Evolutionary conservation across 768 basidiomycete species (phyloP).

Genomic region (Lactifluus volemus): DNA sequence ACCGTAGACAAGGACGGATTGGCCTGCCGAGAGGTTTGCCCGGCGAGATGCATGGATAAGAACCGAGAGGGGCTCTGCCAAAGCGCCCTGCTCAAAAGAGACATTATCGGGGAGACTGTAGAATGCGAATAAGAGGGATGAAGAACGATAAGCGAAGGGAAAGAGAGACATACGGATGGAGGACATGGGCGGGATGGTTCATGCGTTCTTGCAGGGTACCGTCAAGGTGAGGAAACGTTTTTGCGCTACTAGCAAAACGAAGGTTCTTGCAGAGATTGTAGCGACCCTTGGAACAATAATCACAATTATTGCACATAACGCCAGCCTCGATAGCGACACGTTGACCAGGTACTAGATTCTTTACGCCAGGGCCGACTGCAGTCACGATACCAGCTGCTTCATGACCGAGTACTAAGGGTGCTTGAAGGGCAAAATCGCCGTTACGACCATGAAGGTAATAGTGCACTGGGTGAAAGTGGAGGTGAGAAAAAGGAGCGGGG

Average conservation of each 20-base stretch:
- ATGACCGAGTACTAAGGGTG: constrained; percentile 88
- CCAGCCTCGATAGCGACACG: constrained; percentile 93
- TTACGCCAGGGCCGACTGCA: constrained; percentile 69
- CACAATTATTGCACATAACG: constrained; percentile 73
- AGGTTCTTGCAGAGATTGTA: constrained; percentile 92
- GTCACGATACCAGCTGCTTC: constrained; percentile 85
- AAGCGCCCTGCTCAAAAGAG: constrained; percentile 72
- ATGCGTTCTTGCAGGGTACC: constrained; percentile 83
- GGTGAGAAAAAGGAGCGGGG: background rate
- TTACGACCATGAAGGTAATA: constrained; percentile 87
- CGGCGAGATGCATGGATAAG: constrained; percentile 55
- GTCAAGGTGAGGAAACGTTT: constrained; percentile 88
- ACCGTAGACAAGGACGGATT: constrained; percentile 81
- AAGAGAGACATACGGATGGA: constrained; percentile 63
- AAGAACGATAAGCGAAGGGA: background rate
- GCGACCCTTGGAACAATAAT: constrained; percentile 60
- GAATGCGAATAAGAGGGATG: background rate
- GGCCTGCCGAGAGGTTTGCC: constrained; percentile 38
- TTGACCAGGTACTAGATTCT: constrained; percentile 60
- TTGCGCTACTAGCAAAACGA: constrained; percentile 85
- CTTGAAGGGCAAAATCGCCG: constrained; percentile 81
- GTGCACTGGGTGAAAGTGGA: constrained; percentile 49
- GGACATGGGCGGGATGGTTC: constrained; percentile 80
- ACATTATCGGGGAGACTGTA: constrained; percentile 64
- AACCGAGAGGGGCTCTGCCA: constrained; percentile 93